These are phyloP conservation scores for Xylaria scruposa DNA, from an alignment of 495 filamentous ascomycete species.

Conservation along the genomic window DNA sequence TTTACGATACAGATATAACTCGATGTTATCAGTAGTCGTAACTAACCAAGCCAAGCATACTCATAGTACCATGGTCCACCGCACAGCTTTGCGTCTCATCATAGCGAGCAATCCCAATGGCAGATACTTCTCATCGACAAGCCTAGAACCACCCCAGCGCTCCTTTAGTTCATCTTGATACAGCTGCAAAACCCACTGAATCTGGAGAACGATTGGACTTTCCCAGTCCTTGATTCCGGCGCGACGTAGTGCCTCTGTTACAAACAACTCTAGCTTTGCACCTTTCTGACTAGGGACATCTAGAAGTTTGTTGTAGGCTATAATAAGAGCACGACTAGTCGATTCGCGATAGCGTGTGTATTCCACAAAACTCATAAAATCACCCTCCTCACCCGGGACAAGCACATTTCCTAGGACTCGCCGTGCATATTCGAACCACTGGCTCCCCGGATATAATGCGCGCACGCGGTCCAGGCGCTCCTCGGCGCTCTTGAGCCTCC, in stretches of 20 bases:
- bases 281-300: conserved; percentile 3
- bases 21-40: neutral
- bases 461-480: neutral
- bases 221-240: conserved; percentile 26
- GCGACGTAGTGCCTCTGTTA: neutral
- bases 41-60: neutral
- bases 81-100: conserved; percentile 61
- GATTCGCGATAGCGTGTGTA: conserved; percentile 52
- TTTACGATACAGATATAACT: neutral
- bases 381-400: conserved; percentile 20
- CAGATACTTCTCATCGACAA: conserved; percentile 62
- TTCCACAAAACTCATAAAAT: conserved; percentile 59
- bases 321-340: conserved; percentile 33
- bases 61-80: conserved; percentile 58
- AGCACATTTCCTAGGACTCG: neutral
- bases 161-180: conserved; percentile 58
- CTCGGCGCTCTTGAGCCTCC: conserved; percentile 22
- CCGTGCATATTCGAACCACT: neutral
- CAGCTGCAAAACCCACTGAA: conserved; percentile 58
- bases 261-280: neutral
- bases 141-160: conserved; percentile 56
- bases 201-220: conserved; percentile 42
- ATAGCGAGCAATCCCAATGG: conserved; percentile 60
- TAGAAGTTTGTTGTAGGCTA: conserved; percentile 26
- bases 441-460: neutral